Percentiles rank a stretch among this genome's conserved stretches.
phyloP scores from a whole-genome alignment of 805 yeast genomes.

The Yarrowia hollandica region DNA sequence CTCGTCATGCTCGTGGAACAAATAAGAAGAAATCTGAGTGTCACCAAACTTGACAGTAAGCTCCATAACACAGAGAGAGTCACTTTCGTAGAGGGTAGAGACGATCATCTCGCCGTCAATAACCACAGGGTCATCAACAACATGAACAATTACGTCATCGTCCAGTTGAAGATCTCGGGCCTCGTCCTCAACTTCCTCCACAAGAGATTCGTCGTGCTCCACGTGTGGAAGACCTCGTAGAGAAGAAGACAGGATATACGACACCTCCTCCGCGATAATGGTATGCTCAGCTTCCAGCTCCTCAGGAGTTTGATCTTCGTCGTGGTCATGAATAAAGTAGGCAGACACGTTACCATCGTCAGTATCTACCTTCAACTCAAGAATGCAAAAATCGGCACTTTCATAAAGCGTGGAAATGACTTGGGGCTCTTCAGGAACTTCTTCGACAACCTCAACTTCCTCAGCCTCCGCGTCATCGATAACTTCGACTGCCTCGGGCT shows the following conservation, averaged over 20 bases:
- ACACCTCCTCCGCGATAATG: neutral
- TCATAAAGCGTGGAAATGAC: constrained; percentile 24
- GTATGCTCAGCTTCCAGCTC: constrained; percentile 10
- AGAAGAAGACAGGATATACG: neutral
- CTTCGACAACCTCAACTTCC: neutral
- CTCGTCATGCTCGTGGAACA: constrained; percentile 18
- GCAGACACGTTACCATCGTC: constrained; percentile 9
- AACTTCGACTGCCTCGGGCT: neutral
- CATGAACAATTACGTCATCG: constrained; percentile 1
- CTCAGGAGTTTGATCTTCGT: constrained; percentile 20
- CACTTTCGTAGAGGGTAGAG: constrained; percentile 13
- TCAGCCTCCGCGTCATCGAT: constrained; percentile 2
- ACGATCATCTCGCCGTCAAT: constrained; percentile 10
- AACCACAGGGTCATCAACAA: neutral
- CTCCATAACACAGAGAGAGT: constrained; percentile 9
- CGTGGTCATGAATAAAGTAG: constrained; percentile 18
- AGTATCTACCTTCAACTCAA: constrained; percentile 8
- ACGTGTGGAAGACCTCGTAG: constrained; percentile 3
- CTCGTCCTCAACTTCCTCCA: neutral
- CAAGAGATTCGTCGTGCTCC: neutral
- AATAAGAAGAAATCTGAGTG: constrained; percentile 5
- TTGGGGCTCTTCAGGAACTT: neutral
- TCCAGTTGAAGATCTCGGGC: neutral
- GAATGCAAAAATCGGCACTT: neutral
- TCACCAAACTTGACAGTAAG: constrained; percentile 12